Evolutionary conservation across 83 land plant genomes (phyloP).

Genomic region (Picea engelmannii): DNA sequence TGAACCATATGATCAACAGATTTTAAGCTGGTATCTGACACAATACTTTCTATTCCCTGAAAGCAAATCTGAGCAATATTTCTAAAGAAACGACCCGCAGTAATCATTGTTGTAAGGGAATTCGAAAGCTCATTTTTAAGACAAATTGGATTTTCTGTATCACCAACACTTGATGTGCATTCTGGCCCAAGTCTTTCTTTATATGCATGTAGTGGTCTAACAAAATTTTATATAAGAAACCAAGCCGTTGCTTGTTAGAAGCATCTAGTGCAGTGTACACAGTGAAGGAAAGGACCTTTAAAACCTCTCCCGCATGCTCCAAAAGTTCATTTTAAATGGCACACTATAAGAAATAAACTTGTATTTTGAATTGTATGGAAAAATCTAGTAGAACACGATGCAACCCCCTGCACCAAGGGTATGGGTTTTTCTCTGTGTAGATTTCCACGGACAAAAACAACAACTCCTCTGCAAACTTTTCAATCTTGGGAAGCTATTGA

Average conservation of each 20-base stretch:
- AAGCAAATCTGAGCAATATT: slow-evolving; percentile 23
- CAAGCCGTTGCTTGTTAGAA: slow-evolving; percentile 48
- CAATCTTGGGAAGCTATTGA: no score
- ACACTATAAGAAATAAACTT: neutral
- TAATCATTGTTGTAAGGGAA: slow-evolving; percentile 54
- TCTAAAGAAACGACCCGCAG: slow-evolving; percentile 54
- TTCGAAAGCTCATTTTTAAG: slow-evolving; percentile 16
- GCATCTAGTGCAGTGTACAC: slow-evolving; percentile 58
- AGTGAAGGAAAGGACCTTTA: slow-evolving; percentile 29
- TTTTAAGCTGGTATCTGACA: slow-evolving; percentile 5
- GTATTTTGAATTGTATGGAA: neutral
- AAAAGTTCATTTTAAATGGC: slow-evolving; percentile 11
- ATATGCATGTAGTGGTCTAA: slow-evolving; percentile 44
- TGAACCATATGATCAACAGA: neutral
- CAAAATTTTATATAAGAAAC: slow-evolving; percentile 48
- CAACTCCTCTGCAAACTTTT: no score
- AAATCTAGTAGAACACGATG: neutral
- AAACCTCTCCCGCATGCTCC: slow-evolving; percentile 28
- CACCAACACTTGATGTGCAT: slow-evolving; percentile 28
- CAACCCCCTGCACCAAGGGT: neutral
- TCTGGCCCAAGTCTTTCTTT: slow-evolving; percentile 17
- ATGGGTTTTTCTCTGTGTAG: slow-evolving; percentile 5
- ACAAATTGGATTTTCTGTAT: slow-evolving; percentile 14
- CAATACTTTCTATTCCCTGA: slow-evolving; percentile 19
- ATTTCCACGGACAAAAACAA: no score